Conservation (phyloP, 148 eudicot species). For the Polygonum maritimum region DNA sequence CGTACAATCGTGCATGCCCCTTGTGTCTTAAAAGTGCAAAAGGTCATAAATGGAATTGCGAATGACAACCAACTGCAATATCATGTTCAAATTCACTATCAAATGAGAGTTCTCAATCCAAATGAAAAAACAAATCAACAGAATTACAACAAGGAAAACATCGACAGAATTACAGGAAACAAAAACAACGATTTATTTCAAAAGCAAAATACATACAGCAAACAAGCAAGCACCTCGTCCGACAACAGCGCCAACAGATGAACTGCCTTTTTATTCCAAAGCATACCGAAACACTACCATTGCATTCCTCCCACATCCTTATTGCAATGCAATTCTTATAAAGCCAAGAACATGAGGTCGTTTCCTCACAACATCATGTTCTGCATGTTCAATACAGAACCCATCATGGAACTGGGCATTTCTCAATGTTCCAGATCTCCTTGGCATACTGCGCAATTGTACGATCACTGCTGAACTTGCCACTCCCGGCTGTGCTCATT, state of each 20-base stretch:
- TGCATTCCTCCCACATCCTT: neutral
- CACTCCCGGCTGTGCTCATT: slow-evolving; percentile 91
- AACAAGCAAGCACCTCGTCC: neutral
- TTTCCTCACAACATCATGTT: neutral
- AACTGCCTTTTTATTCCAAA: neutral
- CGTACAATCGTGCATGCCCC: no score
- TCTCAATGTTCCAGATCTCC: slow-evolving; percentile 82
- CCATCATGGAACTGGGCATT: slow-evolving; percentile 51
- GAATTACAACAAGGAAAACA: no score
- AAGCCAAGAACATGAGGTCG: neutral
- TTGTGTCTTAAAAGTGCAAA: no score
- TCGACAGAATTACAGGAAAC: no score
- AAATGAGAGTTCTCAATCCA: neutral
- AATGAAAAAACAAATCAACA: neutral
- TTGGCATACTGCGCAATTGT: slow-evolving; percentile 91
- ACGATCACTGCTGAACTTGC: slow-evolving; percentile 93
- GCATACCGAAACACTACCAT: neutral
- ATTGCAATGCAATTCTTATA: neutral
- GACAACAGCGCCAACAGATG: neutral
- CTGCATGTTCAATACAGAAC: neutral
- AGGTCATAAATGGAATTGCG: no score
- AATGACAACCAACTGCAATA: neutral
- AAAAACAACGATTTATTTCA: neutral
- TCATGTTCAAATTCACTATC: neutral
- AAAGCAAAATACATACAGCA: neutral